Evolutionary conservation across 2,329 filamentous ascomycete species (phyloP), one percentile per base, ranked within the genome.

Genomic region (Triangularia verruculosa): DNA sequence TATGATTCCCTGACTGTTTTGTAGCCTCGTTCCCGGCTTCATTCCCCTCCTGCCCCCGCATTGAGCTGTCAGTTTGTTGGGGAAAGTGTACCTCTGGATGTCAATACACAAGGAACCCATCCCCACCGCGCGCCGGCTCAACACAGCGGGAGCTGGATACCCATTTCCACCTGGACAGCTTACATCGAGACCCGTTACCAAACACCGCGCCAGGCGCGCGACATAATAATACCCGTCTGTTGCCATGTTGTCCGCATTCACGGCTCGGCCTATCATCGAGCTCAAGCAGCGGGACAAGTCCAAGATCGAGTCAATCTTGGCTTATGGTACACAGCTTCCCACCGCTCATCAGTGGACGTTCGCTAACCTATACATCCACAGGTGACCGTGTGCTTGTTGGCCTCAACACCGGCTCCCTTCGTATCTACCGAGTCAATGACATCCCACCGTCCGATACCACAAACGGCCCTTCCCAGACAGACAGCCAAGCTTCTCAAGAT

Each of bases 241-340:
- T 65, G 82, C 82, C 78, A 97, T 97, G 95, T 89, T 99, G 79
- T 96, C 94, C 79, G 95, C 95, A 75, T 99, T 99, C 80, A 96
- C 91, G 71, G 93, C 95, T 81, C 91, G 92, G 74, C 91, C 93
- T 68, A 94, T 99, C 76, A 91, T 98, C 83, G 95, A 99, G 90
- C 90, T 99, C 73, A 93, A 91, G 80, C 88, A 89, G 78, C 89
- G 92, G 78, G 94, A 98, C 86, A 97, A 96, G 82, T 96, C 92
- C 69, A 95, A 90, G 82, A 97, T 99, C 78, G 95, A 99, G 79
- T 95, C 92, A 57, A 92, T 99, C 70, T 84, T 98, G 56, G 92
- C 94, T 66, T 92, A 97, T 78, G 93, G 90, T 92, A 83, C 20
- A 54, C 8, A 2, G 13, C 22, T 54, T 27, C 51, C 24, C 22